These are phyloP conservation scores for Pulveroboletus sp. DNA, from an alignment of 768 basidiomycete genomes.

Conservation along the genomic window DNA sequence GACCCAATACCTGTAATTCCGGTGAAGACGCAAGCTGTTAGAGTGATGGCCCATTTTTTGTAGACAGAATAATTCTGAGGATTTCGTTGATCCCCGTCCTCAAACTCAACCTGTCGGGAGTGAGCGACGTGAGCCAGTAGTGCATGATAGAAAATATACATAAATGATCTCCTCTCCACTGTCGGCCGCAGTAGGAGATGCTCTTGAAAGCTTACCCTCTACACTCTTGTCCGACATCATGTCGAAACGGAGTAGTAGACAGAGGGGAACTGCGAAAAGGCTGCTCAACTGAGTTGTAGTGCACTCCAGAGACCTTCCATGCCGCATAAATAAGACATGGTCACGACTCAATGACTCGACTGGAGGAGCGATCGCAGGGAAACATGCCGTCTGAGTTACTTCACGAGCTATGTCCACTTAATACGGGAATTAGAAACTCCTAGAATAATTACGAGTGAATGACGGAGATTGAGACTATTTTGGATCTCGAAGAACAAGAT, in stretches of 20 bases:
- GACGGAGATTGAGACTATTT: too few species aligned
- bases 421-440: too few species aligned
- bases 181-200: neutral
- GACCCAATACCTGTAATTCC: conserved; percentile 17
- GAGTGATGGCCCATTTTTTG: conserved; percentile 42
- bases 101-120: conserved; percentile 35
- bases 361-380: too few species aligned
- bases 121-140: conserved; percentile 1
- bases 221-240: conserved; percentile 10
- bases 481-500: too few species aligned
- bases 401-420: too few species aligned
- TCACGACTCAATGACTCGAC: too few species aligned
- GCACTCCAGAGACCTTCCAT: too few species aligned
- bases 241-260: neutral
- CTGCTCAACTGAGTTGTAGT: too few species aligned
- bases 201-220: neutral
- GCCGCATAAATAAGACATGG: too few species aligned
- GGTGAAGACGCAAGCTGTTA: conserved; percentile 25
- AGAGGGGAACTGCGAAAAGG: too few species aligned
- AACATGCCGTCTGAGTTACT: too few species aligned
- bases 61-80: conserved; percentile 33
- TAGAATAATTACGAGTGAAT: too few species aligned
- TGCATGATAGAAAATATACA: neutral
- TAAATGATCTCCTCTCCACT: conserved; percentile 10
- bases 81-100: conserved; percentile 35